Evolutionary conservation across 441 rosid genomes (phyloP).

Genomic region (Isatis lusitanica): DNA sequence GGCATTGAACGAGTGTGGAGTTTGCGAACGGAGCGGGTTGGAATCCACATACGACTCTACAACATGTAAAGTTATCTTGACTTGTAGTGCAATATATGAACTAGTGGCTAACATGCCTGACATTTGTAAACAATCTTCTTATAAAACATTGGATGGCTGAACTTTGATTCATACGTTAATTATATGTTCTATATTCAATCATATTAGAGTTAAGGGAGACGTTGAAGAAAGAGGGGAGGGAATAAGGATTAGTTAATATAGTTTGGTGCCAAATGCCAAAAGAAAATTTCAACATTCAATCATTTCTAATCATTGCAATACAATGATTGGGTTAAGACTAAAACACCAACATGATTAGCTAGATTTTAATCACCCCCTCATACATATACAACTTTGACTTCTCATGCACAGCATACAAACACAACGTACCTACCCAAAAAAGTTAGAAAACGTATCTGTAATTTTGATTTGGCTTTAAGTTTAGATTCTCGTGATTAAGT

Average conservation of each 20-base stretch:
- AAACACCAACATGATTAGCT: conserved; percentile 21
- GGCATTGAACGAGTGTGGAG: too few relatives aligned
- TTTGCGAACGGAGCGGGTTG: too few relatives aligned
- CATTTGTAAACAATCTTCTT: neutral
- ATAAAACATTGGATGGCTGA: neutral
- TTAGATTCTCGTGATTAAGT: conserved; percentile 29
- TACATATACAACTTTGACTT: conserved; percentile 29
- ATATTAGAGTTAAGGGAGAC: neutral
- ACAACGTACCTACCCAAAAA: conserved; percentile 22
- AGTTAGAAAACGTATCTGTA: conserved; percentile 10
- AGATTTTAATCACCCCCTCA: conserved; percentile 2
- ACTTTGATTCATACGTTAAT: conserved; percentile 2
- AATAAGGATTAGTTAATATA: conserved; percentile 30
- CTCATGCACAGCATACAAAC: conserved; percentile 15
- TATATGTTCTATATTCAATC: conserved; percentile 3
- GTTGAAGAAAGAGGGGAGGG: neutral
- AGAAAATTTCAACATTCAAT: conserved; percentile 26
- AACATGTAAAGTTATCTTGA: neutral
- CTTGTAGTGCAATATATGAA: neutral
- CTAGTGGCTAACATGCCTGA: neutral
- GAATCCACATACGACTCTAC: neutral
- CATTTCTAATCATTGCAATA: conserved; percentile 32
- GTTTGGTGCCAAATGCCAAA: conserved; percentile 33
- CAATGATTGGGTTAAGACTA: conserved; percentile 35
- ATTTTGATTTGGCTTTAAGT: conserved; percentile 13